Evolutionary conservation across 805 yeast genomes (phyloP), one percentile per base, ranked within the genome.

Genomic region (Starmera caribaea): DNA sequence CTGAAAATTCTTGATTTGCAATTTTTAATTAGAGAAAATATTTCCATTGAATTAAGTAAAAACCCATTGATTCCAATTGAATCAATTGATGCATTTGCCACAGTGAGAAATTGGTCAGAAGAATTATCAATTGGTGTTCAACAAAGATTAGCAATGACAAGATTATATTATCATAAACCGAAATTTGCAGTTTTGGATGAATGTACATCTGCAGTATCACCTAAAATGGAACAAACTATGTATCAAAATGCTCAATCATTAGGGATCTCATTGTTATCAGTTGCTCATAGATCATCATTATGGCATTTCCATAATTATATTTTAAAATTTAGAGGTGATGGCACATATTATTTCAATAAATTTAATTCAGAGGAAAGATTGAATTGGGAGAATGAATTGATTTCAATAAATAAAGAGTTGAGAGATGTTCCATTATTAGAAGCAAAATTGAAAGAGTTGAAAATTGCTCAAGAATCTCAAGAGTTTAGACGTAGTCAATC

Each of bases 121-220:
- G 85, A 88, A 48, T 66, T 89, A 45, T 81, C 94, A 2, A 79
- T 81, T 46, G 97, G 97, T 24, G 94, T 89, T 17, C 96, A 89
- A 59, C 97, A 89, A 58, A 68, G 96, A 50, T 69, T 89, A 46
- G 96, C 96, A 12, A 81, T 90, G 83, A 96, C 95, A 3, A 73
- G 97, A 52, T 69, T 89, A 60, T 89, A 84, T 55, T 89, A 88
- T 56, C 96, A 89, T 59, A 72, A 73, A 51, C 97, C 97, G 2
- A 82, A 78, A 58, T 89, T 88, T 68, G 97, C 97, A 0, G 95
- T 89, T 21, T 66, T 89, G 47, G 97, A 89, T 62, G 97, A 89
- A 65, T 89, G 96, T 60, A 89, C 97, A 1, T 86, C 96, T 4
- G 90, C 95, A 1, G 95, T 89, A 2, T 80, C 96, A 0, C 85